phyloP scores from a whole-genome alignment of 345 rosid species.

The Nephelium lappaceum region DNA sequence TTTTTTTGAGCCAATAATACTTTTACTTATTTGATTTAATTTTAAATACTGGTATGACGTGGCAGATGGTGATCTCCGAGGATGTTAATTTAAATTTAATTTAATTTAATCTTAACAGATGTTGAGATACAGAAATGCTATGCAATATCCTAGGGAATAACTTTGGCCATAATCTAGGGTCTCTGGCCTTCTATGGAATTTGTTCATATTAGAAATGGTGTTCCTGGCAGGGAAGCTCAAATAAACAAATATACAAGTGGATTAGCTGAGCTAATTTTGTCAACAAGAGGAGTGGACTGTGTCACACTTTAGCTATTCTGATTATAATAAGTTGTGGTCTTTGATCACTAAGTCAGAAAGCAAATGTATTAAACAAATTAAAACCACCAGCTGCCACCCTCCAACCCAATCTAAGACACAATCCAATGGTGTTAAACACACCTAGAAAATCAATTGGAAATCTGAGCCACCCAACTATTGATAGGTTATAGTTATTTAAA shows the following conservation, averaged over 20 bases:
- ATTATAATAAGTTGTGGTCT: neutral
- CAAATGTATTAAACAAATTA: neutral
- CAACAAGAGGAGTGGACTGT: neutral
- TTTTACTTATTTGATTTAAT: too few species aligned
- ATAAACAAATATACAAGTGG: too few species aligned
- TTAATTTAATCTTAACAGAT: too few species aligned
- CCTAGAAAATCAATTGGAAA: neutral
- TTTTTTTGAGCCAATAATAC: too few species aligned
- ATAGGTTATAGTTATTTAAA: neutral
- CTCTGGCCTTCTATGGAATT: too few species aligned
- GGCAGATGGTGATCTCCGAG: too few species aligned
- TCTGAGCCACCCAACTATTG: neutral
- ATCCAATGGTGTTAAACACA: neutral
- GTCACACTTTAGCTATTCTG: neutral
- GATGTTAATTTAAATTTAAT: too few species aligned
- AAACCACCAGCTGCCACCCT: neutral
- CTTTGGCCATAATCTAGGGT: too few species aligned
- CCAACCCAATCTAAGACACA: neutral
- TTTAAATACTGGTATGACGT: too few species aligned
- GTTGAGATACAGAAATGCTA: too few species aligned
- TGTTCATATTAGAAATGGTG: neutral
- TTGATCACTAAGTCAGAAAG: neutral
- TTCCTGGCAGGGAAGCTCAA: neutral
- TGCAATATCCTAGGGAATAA: too few species aligned
- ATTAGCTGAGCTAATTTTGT: neutral